phyloP scores from a whole-genome alignment of 2,329 filamentous ascomycete genomes.

The Aureobasidium leucospermi region DNA sequence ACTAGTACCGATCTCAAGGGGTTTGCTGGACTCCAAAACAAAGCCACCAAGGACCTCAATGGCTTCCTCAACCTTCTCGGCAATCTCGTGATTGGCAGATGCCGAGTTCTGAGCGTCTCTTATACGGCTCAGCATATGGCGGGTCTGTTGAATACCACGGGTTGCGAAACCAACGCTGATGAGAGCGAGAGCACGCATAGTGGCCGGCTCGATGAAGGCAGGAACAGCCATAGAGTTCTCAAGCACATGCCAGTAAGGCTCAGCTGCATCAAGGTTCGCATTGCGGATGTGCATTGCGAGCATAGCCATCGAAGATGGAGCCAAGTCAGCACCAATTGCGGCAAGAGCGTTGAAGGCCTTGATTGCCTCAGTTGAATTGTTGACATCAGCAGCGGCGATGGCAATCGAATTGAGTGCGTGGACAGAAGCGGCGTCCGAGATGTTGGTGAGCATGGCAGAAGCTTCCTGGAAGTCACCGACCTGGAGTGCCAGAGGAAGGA shows the following conservation, averaged over 20 bases:
- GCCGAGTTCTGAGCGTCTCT: constrained; percentile 50
- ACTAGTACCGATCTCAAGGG: constrained; percentile 47
- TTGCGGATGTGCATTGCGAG: constrained; percentile 79
- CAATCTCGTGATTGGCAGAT: constrained; percentile 46
- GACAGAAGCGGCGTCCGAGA: constrained; percentile 52
- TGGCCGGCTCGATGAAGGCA: constrained; percentile 74
- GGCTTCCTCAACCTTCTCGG: constrained; percentile 81
- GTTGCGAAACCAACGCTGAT: constrained; percentile 77
- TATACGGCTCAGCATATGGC: constrained; percentile 81
- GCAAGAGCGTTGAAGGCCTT: constrained; percentile 45
- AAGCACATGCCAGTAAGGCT: constrained; percentile 73
- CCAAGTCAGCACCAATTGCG: constrained; percentile 40
- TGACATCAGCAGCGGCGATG: constrained; percentile 70
- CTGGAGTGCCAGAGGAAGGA: constrained; percentile 71
- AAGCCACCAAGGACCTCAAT: constrained; percentile 60
- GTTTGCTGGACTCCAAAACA: constrained; percentile 45
- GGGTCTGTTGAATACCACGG: constrained; percentile 72
- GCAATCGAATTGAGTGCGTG: constrained; percentile 67
- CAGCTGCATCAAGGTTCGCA: constrained; percentile 69
- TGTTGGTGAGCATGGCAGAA: constrained; percentile 59
- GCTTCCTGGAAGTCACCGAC: constrained; percentile 66
- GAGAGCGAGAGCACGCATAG: constrained; percentile 84
- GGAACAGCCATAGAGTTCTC: constrained; percentile 53
- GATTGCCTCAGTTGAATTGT: constrained; percentile 60
- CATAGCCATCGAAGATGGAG: constrained; percentile 65